These are phyloP conservation scores for Dioscorea zingiberensis DNA, from an alignment of 106 monocot species.

Conservation along the genomic window DNA sequence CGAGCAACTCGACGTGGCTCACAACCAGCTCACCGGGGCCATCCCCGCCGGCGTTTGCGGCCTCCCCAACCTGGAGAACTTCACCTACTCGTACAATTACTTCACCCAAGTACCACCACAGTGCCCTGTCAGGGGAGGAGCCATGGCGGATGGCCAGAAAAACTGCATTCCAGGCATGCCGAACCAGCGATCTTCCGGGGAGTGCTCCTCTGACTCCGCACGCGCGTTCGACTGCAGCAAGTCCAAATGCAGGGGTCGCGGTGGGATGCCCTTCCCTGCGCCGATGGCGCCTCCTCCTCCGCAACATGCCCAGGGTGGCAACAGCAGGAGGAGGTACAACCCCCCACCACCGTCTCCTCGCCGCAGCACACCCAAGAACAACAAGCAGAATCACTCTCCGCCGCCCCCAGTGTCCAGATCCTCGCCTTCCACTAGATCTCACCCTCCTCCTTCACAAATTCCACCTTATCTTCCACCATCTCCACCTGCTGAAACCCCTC, in stretches of 20 bases:
- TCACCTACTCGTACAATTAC: constrained; percentile 60
- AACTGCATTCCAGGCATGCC: constrained; percentile 53
- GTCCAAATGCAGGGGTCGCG: constrained; percentile 17
- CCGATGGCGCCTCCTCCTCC: background rate
- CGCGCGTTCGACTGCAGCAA: constrained; percentile 40
- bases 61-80: constrained; percentile 43
- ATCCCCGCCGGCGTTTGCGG: constrained; percentile 29
- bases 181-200: constrained; percentile 10
- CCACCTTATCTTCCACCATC: constrained; percentile 8
- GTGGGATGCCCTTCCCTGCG: background rate
- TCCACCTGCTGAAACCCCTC: background rate
- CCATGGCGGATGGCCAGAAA: constrained; percentile 17
- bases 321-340: background rate
- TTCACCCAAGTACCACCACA: constrained; percentile 36
- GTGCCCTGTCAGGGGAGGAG: constrained; percentile 3
- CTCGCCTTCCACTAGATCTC: constrained; percentile 13
- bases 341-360: constrained; percentile 7
- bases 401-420: constrained; percentile 17
- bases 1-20: constrained; percentile 61
- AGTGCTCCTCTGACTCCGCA: constrained; percentile 22
- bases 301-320: background rate
- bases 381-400: background rate
- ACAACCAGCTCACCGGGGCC: constrained; percentile 38
- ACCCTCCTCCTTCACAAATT: constrained; percentile 8
- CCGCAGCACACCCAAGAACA: background rate